phyloP scores from a whole-genome alignment of 805 yeast genomes.

The Priceomyces carsonii region DNA sequence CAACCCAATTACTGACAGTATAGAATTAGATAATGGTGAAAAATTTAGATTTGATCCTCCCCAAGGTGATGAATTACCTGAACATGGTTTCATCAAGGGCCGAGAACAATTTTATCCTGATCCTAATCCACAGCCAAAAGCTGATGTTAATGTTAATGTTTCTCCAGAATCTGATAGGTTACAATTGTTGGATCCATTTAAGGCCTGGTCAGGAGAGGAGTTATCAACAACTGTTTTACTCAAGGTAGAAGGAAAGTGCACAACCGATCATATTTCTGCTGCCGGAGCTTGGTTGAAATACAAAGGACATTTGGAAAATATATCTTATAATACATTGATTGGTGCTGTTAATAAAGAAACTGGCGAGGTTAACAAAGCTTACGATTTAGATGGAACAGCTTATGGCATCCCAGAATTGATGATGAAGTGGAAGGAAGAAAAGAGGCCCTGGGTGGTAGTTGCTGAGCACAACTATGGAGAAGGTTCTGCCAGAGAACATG shows the following conservation, averaged over 20 bases:
- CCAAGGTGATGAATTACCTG: slow-evolving; percentile 81
- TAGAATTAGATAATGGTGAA: slow-evolving; percentile 67
- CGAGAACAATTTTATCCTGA: slow-evolving; percentile 76
- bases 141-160: slow-evolving; percentile 63
- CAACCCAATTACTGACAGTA: slow-evolving; percentile 88
- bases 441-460: slow-evolving; percentile 88
- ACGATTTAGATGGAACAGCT: slow-evolving; percentile 78
- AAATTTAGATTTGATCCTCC: slow-evolving; percentile 80
- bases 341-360: slow-evolving; percentile 98
- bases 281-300: slow-evolving; percentile 99
- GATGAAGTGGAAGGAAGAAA: slow-evolving; percentile 90
- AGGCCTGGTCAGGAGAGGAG: slow-evolving; percentile 85
- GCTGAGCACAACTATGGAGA: slow-evolving; percentile 99
- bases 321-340: slow-evolving; percentile 90
- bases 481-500: slow-evolving; percentile 99
- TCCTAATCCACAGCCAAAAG: slow-evolving; percentile 62
- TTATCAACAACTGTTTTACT: slow-evolving; percentile 71
- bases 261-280: slow-evolving; percentile 97
- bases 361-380: slow-evolving; percentile 89
- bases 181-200: slow-evolving; percentile 86
- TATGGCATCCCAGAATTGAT: slow-evolving; percentile 92
- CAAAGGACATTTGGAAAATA: slow-evolving; percentile 96
- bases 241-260: slow-evolving; percentile 97
- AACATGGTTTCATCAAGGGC: slow-evolving; percentile 73
- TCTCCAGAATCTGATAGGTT: slow-evolving; percentile 89